These are phyloP conservation scores for Xylariaceae sp. DNA, from an alignment of 2,329 filamentous ascomycete species.

Conservation along the genomic window DNA sequence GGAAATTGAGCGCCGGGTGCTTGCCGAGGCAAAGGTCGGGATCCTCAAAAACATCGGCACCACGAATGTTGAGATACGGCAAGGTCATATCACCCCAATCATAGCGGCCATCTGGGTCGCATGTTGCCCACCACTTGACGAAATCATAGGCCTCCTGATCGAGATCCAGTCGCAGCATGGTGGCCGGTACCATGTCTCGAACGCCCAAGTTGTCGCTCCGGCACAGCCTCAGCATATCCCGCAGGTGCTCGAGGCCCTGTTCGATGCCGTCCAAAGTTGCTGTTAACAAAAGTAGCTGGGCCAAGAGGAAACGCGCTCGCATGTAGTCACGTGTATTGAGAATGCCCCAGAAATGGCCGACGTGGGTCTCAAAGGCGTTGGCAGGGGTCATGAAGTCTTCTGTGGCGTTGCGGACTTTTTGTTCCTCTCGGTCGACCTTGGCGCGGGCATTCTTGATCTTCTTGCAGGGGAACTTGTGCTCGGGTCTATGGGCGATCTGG, in stretches of 20 bases:
- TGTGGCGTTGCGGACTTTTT: constrained; percentile 31
- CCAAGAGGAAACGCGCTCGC: constrained; percentile 32
- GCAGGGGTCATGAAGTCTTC: constrained; percentile 25
- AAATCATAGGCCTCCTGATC: constrained; percentile 49
- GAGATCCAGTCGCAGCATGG: constrained; percentile 41
- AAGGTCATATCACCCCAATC: constrained; percentile 32
- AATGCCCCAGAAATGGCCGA: constrained; percentile 41
- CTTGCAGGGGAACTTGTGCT: constrained; percentile 39
- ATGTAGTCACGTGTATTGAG: constrained; percentile 41
- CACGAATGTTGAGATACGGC: constrained; percentile 24
- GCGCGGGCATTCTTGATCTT: constrained; percentile 31
- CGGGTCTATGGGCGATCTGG: constrained; percentile 33
- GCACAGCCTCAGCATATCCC: constrained; percentile 41
- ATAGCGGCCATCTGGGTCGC: constrained; percentile 24
- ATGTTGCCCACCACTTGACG: constrained; percentile 32
- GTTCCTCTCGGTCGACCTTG: constrained; percentile 33
- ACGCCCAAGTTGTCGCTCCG: constrained; percentile 42
- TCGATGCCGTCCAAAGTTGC: constrained; percentile 34
- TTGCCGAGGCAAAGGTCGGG: constrained; percentile 4
- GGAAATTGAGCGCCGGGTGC: constrained; percentile 9
- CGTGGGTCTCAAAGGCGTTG: constrained; percentile 35
- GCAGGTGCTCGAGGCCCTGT: constrained; percentile 35
- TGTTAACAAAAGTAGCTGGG: constrained; percentile 31
- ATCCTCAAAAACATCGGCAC: constrained; percentile 23
- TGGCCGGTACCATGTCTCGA: constrained; percentile 35